Evolutionary conservation across 2,329 filamentous ascomycete species (phyloP).

Genomic region (Ophiostoma novo-ulmi): DNA sequence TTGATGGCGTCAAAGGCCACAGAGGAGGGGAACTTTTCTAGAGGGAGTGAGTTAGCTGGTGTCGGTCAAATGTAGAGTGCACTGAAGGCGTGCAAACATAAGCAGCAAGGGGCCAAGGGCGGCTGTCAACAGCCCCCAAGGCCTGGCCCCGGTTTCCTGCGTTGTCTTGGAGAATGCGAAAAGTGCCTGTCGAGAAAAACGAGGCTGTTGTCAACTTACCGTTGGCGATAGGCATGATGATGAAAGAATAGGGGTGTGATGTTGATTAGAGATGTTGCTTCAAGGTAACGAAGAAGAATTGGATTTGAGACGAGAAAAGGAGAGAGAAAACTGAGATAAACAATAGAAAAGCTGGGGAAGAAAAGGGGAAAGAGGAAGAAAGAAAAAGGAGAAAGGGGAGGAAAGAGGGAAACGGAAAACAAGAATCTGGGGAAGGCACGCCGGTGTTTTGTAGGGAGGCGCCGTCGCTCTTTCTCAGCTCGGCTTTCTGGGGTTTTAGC

Average conservation of each 20-base stretch:
- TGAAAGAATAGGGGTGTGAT: conserved; percentile 16
- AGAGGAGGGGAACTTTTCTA: conserved; percentile 83
- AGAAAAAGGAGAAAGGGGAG: conserved; percentile 1
- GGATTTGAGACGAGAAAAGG: not conserved
- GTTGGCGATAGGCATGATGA: conserved; percentile 22
- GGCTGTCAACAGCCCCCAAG: not conserved
- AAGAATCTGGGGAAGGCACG: conserved; percentile 21
- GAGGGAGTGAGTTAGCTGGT: not conserved
- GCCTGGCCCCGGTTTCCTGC: not conserved
- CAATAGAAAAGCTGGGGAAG: not conserved
- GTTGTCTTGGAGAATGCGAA: not conserved
- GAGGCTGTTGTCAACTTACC: conserved; percentile 13
- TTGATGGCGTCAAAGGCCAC: conserved; percentile 87
- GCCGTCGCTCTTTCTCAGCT: conserved; percentile 15
- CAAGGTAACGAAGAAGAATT: not conserved
- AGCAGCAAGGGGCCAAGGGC: not conserved
- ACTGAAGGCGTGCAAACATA: not conserved
- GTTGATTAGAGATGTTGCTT: not conserved
- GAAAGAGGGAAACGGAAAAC: not conserved
- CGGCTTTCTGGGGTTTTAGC: conserved; percentile 22
- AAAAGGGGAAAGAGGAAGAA: not conserved
- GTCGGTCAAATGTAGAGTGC: not conserved
- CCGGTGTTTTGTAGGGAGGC: conserved; percentile 15
- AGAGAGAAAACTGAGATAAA: not conserved
- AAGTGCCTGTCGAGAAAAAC: not conserved